Base-by-base conservation (phyloP, 1,284 basidiomycete species). In the Cutaneotrichosporon cavernicola region DNA sequence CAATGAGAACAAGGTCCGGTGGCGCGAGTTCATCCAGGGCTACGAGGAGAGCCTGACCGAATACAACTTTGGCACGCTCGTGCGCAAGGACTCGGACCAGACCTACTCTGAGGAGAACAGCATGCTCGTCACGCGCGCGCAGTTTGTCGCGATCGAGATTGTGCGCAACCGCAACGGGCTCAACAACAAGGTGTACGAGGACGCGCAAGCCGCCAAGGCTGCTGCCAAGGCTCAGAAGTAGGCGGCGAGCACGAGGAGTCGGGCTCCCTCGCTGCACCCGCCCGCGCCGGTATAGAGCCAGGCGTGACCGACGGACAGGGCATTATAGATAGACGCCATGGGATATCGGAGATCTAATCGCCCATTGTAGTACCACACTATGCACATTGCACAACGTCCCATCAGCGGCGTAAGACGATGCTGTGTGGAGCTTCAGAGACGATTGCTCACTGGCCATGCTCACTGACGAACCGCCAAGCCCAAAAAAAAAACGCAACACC, bases 101-200 rank as follows among this genome's bases (percentile, higher is more conserved):
- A 92, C 96, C 76, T 99, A 99, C 81, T 88, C 87, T 11, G 90
- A 99, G 83, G 86, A 84, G 60, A 99, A 98, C 83, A 92, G 92
- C 14, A 96, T 97, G 67, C 96, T 99, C 75, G 92, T 95, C 90
- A 78, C 69, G 85, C 69, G 75, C 56, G 69, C 82, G 18, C 84
- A 95, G 84, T 98, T 97, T 83, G 93, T 94, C 73, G 92, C 91
- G 32, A 86, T 93, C 76, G 94, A 97, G 89, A 97, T 99, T 75
- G 87, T 92, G 22, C 88, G 96, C 65, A 98, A 98, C 83, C 85
- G 89, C 63, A 85, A 93, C 2, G 95, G 94, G 1, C 84, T 98
- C 67, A 99, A 99, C 81, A 91, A 97, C 80, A 75, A 73, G 55
- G 88, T 92, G n/a, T 91, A 94, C 81, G 86, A 91, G 73, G 76